A percentile compares a stretch with the other conserved stretches of the same genome.
Conservation (phyloP, 2,329 filamentous ascomycete species). For the Zymoseptoria crescenta region DNA sequence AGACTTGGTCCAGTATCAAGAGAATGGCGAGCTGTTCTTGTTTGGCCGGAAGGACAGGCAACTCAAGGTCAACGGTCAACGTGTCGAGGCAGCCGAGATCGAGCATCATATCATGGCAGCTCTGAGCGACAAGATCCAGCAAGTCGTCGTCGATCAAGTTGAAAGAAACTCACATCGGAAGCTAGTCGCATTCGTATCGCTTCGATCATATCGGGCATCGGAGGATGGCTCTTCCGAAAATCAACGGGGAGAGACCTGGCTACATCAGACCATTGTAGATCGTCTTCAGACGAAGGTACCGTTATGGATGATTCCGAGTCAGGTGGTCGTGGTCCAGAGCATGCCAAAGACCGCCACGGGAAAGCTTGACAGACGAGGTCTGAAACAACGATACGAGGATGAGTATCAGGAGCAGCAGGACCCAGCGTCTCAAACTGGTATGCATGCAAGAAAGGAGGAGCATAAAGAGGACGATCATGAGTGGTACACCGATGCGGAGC, state of each 20-base stretch:
- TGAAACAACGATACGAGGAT: neutral
- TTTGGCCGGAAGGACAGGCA: neutral
- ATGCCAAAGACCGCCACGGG: constrained; percentile 1
- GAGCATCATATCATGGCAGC: neutral
- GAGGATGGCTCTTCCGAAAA: neutral
- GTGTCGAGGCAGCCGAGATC: constrained; percentile 1
- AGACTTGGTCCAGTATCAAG: constrained; percentile 1
- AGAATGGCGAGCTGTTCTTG: constrained; percentile 1
- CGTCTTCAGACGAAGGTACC: neutral
- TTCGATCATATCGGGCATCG: neutral
- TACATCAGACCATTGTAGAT: neutral
- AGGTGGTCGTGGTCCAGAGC: neutral
- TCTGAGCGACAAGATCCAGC: neutral
- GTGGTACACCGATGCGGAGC: neutral
- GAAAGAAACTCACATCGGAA: neutral
- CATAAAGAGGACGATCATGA: neutral
- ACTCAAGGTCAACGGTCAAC: neutral
- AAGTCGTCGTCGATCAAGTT: constrained; percentile 1
- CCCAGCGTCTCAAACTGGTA: neutral
- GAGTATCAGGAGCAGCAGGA: neutral
- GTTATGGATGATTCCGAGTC: neutral
- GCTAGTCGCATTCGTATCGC: neutral
- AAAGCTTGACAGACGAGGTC: constrained; percentile 1
- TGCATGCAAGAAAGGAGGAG: neutral
- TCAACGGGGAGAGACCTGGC: neutral